Conservation (phyloP, 139 green algal species). For the Pedinophyceae sp. region DNA sequence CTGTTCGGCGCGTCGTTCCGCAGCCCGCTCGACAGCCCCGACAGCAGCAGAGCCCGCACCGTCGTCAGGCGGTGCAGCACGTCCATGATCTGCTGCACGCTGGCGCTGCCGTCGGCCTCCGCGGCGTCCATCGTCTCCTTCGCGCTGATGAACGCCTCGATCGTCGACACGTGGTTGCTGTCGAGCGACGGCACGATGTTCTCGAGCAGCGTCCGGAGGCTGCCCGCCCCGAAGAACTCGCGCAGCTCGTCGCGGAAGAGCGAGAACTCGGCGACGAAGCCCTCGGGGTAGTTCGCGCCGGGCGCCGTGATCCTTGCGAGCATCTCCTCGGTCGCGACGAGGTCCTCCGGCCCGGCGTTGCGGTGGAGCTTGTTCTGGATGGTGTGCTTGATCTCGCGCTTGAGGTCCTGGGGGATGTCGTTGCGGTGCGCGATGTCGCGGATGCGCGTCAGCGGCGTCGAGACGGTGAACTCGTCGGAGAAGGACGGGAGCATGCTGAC, state of each 20-base stretch:
- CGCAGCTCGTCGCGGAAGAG: constrained; percentile 80
- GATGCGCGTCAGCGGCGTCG: constrained; percentile 85
- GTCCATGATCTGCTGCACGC: constrained; percentile 39
- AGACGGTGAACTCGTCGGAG: constrained; percentile 64
- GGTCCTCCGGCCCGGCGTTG: constrained; percentile 88
- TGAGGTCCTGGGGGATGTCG: constrained; percentile 63
- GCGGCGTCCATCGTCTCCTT: constrained; percentile 36
- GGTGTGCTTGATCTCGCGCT: constrained; percentile 98
- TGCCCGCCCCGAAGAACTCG: constrained; percentile 90
- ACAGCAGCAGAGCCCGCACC: constrained; percentile 33
- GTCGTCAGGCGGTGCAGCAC: constrained; percentile 41
- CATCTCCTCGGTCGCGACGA: constrained; percentile 86
- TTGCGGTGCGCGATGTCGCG: constrained; percentile 86
- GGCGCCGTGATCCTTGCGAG: constrained; percentile 44
- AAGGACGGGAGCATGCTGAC: constrained; percentile 70
- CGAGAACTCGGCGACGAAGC: constrained; percentile 78
- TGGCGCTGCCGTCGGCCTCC: not conserved
- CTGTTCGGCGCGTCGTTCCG: constrained; percentile 77
- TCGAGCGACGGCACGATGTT: constrained; percentile 27
- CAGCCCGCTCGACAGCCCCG: constrained; percentile 11
- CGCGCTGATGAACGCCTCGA: constrained; percentile 30
- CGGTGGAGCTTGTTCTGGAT: constrained; percentile 99
- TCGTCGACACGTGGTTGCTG: constrained; percentile 17
- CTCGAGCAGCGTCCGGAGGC: constrained; percentile 38
- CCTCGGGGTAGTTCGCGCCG: constrained; percentile 41